Evolutionary conservation across 768 basidiomycete genomes (phyloP), one percentile per base, ranked within the genome.

Genomic region (Steccherinum ochraceum): DNA sequence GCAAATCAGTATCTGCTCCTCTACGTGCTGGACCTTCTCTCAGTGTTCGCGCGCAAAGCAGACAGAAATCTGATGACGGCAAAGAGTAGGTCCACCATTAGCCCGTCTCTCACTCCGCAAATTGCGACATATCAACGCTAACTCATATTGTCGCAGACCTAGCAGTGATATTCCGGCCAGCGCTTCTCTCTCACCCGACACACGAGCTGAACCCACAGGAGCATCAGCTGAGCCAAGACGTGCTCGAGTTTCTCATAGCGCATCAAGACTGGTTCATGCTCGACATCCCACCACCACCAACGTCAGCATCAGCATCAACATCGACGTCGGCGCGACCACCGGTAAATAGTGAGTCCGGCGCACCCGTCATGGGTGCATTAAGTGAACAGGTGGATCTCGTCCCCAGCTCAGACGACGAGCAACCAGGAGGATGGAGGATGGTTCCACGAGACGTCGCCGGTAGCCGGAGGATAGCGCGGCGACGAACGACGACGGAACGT

Each of bases 1-100:
- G 78, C 87, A 19, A 95, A 97, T 57, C 93, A 96, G 63, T 94
- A 94, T 65, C 85, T 98, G n/a, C 78, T 98, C 20, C 83, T 97
- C 50, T 98, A 98, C 66, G 93, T 98, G 45, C 80, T 99, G 52
- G 95, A 99, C 66, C 78, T 99, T 24, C 75, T 99, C 48, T 92
- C 90, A 46, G 95, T 99, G 5, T 98, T 98, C 68, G 86, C 93
- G 2, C 80, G 87, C 52, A 94, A 92, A 65, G 80, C 84, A 42
- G 88, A 92, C 56, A 86, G 86, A 71, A 99, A 99, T 66, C 72
- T 94, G 45, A 99, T 99, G 95, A 94, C 89, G 0, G 88, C 95
- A 19, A 77, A 86, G 51, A 97, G 93, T 96, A 57, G 59, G 89
- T 79, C 30, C 30, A 35, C 30, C 30, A 26, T 23, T 35, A 20